These are phyloP conservation scores for Dunaliella sp. DNA, from an alignment of 139 green algal species.

Conservation along the genomic window DNA sequence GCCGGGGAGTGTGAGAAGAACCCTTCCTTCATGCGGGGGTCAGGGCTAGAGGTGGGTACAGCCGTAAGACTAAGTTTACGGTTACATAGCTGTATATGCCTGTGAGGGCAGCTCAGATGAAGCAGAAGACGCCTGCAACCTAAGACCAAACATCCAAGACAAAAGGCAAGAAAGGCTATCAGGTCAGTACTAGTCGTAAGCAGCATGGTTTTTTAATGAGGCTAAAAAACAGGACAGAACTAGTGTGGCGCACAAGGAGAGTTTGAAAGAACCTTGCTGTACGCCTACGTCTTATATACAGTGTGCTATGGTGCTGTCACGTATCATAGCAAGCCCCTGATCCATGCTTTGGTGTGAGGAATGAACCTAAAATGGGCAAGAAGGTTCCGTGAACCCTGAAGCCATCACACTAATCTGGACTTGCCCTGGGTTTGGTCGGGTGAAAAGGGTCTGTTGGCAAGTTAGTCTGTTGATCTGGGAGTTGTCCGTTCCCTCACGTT, in stretches of 20 bases:
- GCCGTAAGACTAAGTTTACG: not conserved
- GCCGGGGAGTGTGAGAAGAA: constrained; percentile 12
- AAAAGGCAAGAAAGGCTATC: not conserved
- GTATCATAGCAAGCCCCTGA: too few species aligned
- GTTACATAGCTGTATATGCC: not conserved
- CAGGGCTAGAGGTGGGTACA: not conserved
- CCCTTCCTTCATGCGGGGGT: constrained; percentile 1
- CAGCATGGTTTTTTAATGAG: not conserved
- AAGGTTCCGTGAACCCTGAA: too few species aligned
- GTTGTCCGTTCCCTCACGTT: not conserved
- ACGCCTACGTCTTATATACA: too few species aligned
- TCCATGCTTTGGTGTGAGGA: too few species aligned
- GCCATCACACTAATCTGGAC: too few species aligned
- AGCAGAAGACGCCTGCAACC: not conserved
- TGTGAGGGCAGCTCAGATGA: not conserved
- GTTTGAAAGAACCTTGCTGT: too few species aligned
- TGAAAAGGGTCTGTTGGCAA: too few species aligned
- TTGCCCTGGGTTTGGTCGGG: too few species aligned
- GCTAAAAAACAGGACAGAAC: not conserved
- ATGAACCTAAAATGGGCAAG: too few species aligned
- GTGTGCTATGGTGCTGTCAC: too few species aligned
- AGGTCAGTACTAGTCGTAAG: not conserved
- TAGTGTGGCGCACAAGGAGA: too few species aligned
- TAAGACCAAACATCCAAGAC: not conserved
- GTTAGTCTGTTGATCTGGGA: not conserved